These are phyloP conservation scores for Penicillium sp. DNA, from an alignment of 2,329 filamentous ascomycete species.

Conservation along the genomic window DNA sequence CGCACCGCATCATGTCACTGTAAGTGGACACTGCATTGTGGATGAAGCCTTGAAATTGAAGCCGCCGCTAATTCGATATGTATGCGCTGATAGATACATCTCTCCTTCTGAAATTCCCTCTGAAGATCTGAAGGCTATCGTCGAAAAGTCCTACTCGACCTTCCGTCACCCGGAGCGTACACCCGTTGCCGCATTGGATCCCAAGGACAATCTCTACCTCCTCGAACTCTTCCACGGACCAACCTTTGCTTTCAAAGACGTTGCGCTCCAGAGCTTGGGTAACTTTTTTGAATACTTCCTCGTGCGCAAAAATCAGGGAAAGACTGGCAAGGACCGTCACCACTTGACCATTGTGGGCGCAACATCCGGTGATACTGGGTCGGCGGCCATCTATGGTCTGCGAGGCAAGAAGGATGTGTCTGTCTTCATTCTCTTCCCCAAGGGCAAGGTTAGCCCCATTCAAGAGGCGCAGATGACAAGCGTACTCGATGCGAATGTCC, in stretches of 20 bases:
- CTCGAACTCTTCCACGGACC: slow-evolving; percentile 96
- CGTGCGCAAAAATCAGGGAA: slow-evolving; percentile 40
- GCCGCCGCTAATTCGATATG: background rate
- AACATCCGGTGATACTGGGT: slow-evolving; percentile 81
- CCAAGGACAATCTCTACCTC: slow-evolving; percentile 66
- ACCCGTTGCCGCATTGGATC: slow-evolving; percentile 70
- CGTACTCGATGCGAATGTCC: slow-evolving; percentile 76
- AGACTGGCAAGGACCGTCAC: slow-evolving; percentile 55
- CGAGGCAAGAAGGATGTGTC: slow-evolving; percentile 95
- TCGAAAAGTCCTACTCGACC: slow-evolving; percentile 78
- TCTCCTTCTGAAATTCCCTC: slow-evolving; percentile 74
- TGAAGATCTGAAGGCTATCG: slow-evolving; percentile 73
- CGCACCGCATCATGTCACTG: slow-evolving; percentile 72
- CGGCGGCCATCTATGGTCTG: slow-evolving; percentile 91
- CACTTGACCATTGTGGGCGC: slow-evolving; percentile 82
- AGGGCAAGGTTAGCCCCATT: slow-evolving; percentile 82
- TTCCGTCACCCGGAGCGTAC: slow-evolving; percentile 76
- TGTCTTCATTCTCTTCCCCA: slow-evolving; percentile 89
- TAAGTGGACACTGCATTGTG: background rate
- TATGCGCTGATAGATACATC: slow-evolving; percentile 58
- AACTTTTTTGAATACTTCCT: slow-evolving; percentile 64
- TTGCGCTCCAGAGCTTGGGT: slow-evolving; percentile 88
- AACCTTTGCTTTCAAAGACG: slow-evolving; percentile 93
- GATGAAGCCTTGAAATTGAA: background rate
- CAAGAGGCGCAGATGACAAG: slow-evolving; percentile 98